Conservation (phyloP, 2,329 filamentous ascomycete genomes). For the Fusarium sp. region DNA sequence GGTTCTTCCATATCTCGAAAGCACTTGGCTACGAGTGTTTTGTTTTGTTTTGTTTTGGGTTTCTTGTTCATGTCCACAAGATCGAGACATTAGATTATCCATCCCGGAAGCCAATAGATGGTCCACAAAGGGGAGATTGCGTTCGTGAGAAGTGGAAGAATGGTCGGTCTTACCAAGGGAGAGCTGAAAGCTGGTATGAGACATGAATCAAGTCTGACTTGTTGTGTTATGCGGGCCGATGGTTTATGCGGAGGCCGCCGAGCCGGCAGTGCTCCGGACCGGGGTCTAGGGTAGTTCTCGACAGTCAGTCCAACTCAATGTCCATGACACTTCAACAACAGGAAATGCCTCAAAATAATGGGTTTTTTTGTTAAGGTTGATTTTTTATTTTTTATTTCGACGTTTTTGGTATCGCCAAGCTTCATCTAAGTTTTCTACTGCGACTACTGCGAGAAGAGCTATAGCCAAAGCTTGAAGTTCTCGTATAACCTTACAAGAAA, state of each 20-base stretch:
- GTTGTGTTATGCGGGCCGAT: constrained; percentile 12
- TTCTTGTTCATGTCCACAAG: background rate
- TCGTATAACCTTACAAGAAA: background rate
- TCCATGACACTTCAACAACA: background rate
- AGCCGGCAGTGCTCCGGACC: background rate
- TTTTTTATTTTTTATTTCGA: no score
- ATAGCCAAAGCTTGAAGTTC: background rate
- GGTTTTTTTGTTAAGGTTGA: no score
- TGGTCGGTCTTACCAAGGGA: constrained; percentile 21
- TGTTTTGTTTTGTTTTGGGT: background rate
- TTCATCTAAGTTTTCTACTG: background rate
- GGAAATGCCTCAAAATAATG: background rate
- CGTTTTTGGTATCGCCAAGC: background rate
- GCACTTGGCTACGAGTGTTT: background rate
- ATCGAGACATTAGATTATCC: background rate
- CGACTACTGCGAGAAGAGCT: no score
- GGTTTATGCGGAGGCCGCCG: constrained; percentile 8
- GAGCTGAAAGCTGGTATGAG: constrained; percentile 29
- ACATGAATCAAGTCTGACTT: background rate
- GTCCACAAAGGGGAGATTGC: constrained; percentile 10
- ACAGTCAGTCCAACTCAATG: background rate
- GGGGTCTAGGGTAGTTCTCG: background rate
- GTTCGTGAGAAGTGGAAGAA: background rate
- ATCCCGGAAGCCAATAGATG: background rate
- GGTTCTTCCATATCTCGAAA: background rate